Base-by-base conservation (phyloP, 139 green algal genomes). In the Tetradesmus lagerheimii region DNA sequence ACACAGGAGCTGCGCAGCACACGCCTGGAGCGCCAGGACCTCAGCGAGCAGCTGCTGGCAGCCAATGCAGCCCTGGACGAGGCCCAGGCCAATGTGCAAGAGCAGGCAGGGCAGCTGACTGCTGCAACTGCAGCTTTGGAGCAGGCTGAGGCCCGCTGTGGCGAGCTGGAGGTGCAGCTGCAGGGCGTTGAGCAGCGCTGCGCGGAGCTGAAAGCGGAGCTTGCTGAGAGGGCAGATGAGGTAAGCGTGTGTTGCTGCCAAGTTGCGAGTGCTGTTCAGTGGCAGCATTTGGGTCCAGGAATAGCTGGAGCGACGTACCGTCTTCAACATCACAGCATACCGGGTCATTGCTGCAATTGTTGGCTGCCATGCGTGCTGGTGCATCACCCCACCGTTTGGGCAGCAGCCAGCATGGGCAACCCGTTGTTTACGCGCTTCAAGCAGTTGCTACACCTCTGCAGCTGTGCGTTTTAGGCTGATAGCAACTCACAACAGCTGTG, bases 1-100 rank as follows among this genome's bases (percentile, higher is more conserved):
- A 88, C 64, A 38, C 53, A 78, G 57, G 82, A 87, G 57, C 57
- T 87, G 53, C 53, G 35, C 11, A 27, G 20, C 23, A 78, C 82
- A 37, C 53, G 82, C 2, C 82, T 53, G 1, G 82, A 87, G 38
- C 57, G 82, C 2, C 53, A 87, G 27, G 23, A 87, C 2, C 35
- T 87, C 25, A 20, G 14, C 25, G 82, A 87, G 53, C 82, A 87
- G 53, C 20, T 79, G 34, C 15, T 37, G 79, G 25, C 34, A 87
- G 35, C 57, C 38, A n/a, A 15, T 47, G 82, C 53, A 76, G n/a
- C 38, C 2, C 41, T 84, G 78, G 78, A 23, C 20, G 78, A 29
- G 2, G 64, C 64, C 11, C 25, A 64, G 83, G 35, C 50, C 29
- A 18, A 62, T 34, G 18, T 62, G 37, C 38, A 64, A 4, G 39